Conservation (phyloP, 2,329 filamentous ascomycete genomes). For the Pseudogymnoascus sp. region DNA sequence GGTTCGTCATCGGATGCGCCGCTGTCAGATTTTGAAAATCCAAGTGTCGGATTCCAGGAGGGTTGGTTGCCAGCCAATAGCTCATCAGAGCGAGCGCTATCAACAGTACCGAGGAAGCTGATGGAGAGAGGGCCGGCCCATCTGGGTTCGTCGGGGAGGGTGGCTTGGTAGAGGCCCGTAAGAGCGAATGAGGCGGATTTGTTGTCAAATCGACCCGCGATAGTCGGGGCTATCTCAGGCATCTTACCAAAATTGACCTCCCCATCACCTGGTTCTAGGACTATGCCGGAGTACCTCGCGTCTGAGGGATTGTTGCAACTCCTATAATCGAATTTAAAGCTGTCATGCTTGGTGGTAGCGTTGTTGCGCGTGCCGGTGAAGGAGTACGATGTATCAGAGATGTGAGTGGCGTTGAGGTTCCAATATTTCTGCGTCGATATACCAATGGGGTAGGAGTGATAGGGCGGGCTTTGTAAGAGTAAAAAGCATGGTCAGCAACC, state of each 20-base stretch:
- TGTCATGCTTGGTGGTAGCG: background rate
- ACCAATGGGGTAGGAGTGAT: background rate
- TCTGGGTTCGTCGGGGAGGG: background rate
- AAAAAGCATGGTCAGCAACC: background rate
- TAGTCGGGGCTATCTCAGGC: background rate
- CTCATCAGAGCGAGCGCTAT: background rate
- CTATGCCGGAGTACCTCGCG: background rate
- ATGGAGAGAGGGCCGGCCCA: background rate
- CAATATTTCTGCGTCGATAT: background rate
- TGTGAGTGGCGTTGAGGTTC: background rate
- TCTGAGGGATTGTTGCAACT: background rate
- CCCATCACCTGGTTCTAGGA: background rate
- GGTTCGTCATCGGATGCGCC: background rate
- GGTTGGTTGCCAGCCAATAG: background rate
- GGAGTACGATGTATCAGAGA: background rate
- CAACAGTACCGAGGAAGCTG: background rate
- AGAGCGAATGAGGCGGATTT: background rate
- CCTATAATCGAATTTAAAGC: background rate
- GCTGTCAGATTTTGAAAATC: background rate
- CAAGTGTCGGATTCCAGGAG: background rate
- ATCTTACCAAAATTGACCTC: background rate
- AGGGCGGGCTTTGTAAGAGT: background rate
- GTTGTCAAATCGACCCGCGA: background rate
- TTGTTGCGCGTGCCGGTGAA: background rate
- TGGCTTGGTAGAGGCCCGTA: background rate